A percentile compares a stretch with the other conserved stretches of the same genome.
Evolutionary conservation across 495 filamentous ascomycete genomes (phyloP).

Genomic region (Neurospora sp.): DNA sequence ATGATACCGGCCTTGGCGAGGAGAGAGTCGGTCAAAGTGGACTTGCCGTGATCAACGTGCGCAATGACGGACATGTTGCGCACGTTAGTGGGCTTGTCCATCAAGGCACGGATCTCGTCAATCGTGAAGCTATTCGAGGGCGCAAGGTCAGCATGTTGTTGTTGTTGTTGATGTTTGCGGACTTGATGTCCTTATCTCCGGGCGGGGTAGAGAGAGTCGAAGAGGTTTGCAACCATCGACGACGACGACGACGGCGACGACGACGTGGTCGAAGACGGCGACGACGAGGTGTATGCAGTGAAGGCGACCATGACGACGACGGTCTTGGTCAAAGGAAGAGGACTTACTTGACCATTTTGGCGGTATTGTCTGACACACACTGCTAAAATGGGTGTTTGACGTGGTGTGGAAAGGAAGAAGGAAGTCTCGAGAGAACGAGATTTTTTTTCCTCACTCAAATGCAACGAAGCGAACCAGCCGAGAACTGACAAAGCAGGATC

Average conservation of each 20-base stretch:
- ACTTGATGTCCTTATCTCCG: slow-evolving; percentile 32
- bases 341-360: slow-evolving; percentile 99
- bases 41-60: slow-evolving; percentile 99
- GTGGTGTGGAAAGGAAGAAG: slow-evolving; percentile 11
- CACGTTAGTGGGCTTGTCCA: slow-evolving; percentile 96
- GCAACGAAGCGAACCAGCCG: slow-evolving; percentile 1
- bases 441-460: slow-evolving; percentile 13
- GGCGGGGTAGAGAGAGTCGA: slow-evolving; percentile 22
- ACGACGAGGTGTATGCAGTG: neutral
- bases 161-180: slow-evolving; percentile 1
- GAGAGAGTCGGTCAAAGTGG: slow-evolving; percentile 96
- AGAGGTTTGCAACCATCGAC: slow-evolving; percentile 1
- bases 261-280: slow-evolving; percentile 17
- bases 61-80: slow-evolving; percentile 99
- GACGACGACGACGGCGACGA: slow-evolving; percentile 2
- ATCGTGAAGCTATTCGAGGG: slow-evolving; percentile 78
- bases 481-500: slow-evolving; percentile 15
- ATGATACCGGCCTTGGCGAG: slow-evolving; percentile 99
- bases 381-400: slow-evolving; percentile 17
- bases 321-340: neutral
- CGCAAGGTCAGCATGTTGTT: slow-evolving; percentile 18
- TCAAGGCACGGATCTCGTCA: slow-evolving; percentile 92
- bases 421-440: slow-evolving; percentile 19
- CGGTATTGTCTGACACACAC: slow-evolving; percentile 48
- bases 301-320: neutral